Evolutionary conservation across 192 early-diverging fungal species (phyloP).

Genomic region (Coemansia sp.): DNA sequence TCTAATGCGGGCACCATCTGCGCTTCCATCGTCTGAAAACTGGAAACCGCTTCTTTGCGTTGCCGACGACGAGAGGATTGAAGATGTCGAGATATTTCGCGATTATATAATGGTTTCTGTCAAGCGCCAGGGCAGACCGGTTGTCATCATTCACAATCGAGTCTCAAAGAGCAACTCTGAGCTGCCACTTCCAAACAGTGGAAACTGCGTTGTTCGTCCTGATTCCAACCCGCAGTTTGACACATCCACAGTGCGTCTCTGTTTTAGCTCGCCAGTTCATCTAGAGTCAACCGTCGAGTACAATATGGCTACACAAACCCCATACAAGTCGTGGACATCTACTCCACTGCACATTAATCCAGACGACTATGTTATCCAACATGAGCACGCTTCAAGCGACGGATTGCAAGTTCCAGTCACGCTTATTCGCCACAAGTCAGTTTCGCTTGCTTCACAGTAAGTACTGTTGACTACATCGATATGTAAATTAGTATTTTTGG

Average conservation of each 20-base stretch:
- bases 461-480: neutral
- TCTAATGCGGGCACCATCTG: constrained; percentile 57
- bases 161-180: constrained; percentile 9
- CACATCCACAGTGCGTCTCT: constrained; percentile 28
- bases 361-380: constrained; percentile 29
- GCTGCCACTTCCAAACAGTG: constrained; percentile 33
- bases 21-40: constrained; percentile 27
- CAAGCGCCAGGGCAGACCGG: constrained; percentile 43
- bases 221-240: constrained; percentile 64
- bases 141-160: constrained; percentile 37
- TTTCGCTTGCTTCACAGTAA: constrained; percentile 16
- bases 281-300: constrained; percentile 70
- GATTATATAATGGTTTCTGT: constrained; percentile 35
- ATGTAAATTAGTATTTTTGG: neutral
- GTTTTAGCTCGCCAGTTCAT: constrained; percentile 63
- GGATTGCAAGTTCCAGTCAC: constrained; percentile 63
- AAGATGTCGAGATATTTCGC: constrained; percentile 75
- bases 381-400: constrained; percentile 21
- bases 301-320: constrained; percentile 52
- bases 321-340: constrained; percentile 28
- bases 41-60: constrained; percentile 66
- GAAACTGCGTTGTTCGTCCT: constrained; percentile 59
- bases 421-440: constrained; percentile 57
- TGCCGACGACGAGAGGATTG: constrained; percentile 63
- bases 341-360: constrained; percentile 39